A percentile compares a stretch with the other conserved stretches of the same genome.
Evolutionary conservation across 805 yeast species (phyloP).

Genomic region (Barnettozyma populi): DNA sequence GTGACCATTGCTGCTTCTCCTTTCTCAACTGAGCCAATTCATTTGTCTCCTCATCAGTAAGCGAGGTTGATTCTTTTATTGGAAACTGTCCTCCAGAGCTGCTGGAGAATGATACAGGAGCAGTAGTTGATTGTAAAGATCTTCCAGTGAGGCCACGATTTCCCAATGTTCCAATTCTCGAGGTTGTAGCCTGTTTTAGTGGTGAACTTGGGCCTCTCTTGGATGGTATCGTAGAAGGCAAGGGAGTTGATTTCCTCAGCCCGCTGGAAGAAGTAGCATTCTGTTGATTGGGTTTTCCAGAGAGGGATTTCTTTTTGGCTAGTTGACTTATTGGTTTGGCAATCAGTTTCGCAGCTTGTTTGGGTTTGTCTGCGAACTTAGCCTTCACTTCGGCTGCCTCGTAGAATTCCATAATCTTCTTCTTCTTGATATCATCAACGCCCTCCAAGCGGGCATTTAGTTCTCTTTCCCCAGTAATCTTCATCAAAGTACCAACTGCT

Average conservation of each 20-base stretch:
- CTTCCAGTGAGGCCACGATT: constrained; percentile 38
- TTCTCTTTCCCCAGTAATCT: constrained; percentile 71
- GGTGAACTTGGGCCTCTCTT: constrained; percentile 73
- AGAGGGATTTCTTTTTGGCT: constrained; percentile 11
- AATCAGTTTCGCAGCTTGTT: constrained; percentile 16
- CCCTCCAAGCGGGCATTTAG: constrained; percentile 54
- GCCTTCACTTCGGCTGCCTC: constrained; percentile 53
- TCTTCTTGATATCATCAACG: constrained; percentile 72
- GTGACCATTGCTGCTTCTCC: constrained; percentile 41
- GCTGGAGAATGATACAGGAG: constrained; percentile 3
- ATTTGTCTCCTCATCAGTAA: constrained; percentile 25
- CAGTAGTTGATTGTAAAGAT: constrained; percentile 30
- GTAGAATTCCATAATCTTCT: constrained; percentile 57
- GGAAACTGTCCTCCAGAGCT: background rate
- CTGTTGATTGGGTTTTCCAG: constrained; percentile 6
- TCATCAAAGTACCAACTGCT: constrained; percentile 75
- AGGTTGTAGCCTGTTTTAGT: constrained; percentile 34
- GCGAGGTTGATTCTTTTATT: constrained; percentile 1
- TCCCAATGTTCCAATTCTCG: constrained; percentile 17
- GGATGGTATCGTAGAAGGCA: constrained; percentile 44
- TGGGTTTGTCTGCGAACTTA: constrained; percentile 26
- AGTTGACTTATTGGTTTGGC: constrained; percentile 10
- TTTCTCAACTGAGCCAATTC: constrained; percentile 47
- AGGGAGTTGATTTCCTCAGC: constrained; percentile 10
- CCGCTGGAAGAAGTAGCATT: constrained; percentile 7